phyloP scores from a whole-genome alignment of 371 early-diverging fungal genomes.

The Mortierella sp. region DNA sequence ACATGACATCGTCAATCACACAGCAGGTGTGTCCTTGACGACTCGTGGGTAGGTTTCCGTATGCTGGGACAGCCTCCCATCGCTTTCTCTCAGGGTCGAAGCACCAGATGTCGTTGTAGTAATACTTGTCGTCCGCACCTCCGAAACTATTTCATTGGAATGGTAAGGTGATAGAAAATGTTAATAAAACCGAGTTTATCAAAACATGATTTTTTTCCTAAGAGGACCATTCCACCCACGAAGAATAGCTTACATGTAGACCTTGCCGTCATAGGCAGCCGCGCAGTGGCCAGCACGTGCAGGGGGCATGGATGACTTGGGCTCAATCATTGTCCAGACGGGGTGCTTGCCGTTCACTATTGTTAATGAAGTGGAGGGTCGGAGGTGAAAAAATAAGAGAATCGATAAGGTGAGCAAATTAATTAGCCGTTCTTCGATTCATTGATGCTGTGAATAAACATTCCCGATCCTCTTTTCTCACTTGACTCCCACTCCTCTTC shows the following conservation, averaged over 20 bases:
- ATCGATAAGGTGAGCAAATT: slow-evolving; percentile 10
- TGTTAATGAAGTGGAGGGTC: not conserved
- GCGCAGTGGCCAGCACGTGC: slow-evolving; percentile 74
- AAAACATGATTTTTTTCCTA: not conserved
- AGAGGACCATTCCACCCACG: not conserved
- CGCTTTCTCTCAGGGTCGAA: slow-evolving; percentile 68
- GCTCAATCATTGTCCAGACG: slow-evolving; percentile 65
- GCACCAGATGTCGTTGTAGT: slow-evolving; percentile 84
- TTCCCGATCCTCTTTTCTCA: no score
- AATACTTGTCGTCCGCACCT: slow-evolving; percentile 76
- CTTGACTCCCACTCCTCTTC: no score
- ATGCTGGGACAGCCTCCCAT: slow-evolving; percentile 75
- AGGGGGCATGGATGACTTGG: slow-evolving; percentile 66
- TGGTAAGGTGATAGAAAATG: not conserved
- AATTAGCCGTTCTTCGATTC: not conserved
- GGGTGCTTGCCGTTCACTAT: slow-evolving; percentile 61
- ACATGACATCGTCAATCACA: slow-evolving; percentile 80
- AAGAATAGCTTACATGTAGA: slow-evolving; percentile 67
- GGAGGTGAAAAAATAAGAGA: not conserved
- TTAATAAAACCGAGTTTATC: not conserved
- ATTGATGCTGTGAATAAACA: no score
- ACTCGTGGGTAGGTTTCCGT: slow-evolving; percentile 76
- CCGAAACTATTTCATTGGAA: slow-evolving; percentile 68
- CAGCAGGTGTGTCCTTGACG: slow-evolving; percentile 76
- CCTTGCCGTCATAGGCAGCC: slow-evolving; percentile 67